Percentiles rank a stretch among this genome's conserved stretches.
These are phyloP conservation scores for Flaveria robusta DNA, from an alignment of 129 eudicot genomes.

Conservation along the genomic window DNA sequence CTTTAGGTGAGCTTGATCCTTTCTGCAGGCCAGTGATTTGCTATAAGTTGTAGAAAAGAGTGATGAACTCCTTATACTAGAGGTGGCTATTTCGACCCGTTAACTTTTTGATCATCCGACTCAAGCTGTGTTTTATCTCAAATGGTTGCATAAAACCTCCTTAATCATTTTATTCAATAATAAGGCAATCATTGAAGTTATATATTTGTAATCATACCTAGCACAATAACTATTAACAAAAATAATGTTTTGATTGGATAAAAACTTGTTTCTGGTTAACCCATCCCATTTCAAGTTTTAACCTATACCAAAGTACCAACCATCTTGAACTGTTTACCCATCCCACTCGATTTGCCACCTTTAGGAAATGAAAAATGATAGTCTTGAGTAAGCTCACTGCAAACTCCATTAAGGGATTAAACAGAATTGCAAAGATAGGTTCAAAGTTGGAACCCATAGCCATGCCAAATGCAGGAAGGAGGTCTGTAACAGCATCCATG, in stretches of 20 bases:
- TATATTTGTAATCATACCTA: neutral
- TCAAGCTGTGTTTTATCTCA: neutral
- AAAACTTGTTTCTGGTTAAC: neutral
- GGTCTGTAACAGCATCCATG: constrained; percentile 97
- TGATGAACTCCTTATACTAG: neutral
- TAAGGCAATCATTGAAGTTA: neutral
- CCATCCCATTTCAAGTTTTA: neutral
- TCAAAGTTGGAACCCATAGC: constrained; percentile 85
- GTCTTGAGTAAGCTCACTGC: constrained; percentile 53
- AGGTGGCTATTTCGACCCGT: neutral
- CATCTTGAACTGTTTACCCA: neutral
- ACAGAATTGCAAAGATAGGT: constrained; percentile 63
- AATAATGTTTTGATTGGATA: neutral
- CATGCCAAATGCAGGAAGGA: constrained; percentile 90
- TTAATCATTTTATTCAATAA: neutral
- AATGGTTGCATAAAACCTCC: neutral
- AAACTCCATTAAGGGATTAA: constrained; percentile 77
- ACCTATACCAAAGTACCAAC: neutral
- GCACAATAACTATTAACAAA: neutral
- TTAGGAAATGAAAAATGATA: neutral
- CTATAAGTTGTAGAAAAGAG: constrained; percentile 22
- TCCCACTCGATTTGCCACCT: neutral
- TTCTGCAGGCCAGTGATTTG: constrained; percentile 49
- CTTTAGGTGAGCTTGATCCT: constrained; percentile 87
- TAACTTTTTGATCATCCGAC: neutral